Percentiles rank a stretch among this genome's conserved stretches.
phyloP scores from a whole-genome alignment of 2,329 filamentous ascomycete genomes.

The Aspergillus pseudoterreus region DNA sequence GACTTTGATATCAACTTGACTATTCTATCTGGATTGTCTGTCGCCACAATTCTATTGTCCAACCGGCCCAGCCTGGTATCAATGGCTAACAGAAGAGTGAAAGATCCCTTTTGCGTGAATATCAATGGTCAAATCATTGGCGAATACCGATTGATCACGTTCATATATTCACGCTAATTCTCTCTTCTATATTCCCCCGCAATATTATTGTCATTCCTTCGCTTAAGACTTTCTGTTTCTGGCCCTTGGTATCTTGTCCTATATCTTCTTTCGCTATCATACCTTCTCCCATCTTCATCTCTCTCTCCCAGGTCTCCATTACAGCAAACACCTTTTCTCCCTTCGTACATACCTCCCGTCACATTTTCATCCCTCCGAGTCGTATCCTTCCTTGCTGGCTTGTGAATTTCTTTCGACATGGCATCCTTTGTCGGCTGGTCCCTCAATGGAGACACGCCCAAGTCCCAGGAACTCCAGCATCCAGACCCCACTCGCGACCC shows the following conservation, averaged over 20 bases:
- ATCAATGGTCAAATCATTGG: not conserved
- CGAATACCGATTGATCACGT: not conserved
- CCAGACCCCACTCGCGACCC: not conserved
- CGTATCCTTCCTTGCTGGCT: too few species aligned
- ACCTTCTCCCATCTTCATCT: not conserved
- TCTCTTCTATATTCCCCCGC: not conserved
- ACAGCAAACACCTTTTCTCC: not conserved
- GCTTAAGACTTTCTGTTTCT: not conserved
- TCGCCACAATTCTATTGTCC: not conserved
- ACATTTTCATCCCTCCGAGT: not conserved
- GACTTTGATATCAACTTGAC: too few species aligned
- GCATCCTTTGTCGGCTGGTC: too few species aligned
- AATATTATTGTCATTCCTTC: not conserved
- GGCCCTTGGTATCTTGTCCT: not conserved
- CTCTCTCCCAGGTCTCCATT: not conserved
- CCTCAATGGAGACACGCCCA: too few species aligned
- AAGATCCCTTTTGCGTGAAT: not conserved
- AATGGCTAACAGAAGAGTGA: not conserved
- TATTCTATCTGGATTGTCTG: too few species aligned
- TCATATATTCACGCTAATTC: not conserved
- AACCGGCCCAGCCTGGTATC: not conserved
- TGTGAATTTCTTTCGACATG: too few species aligned
- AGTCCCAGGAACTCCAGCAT: not conserved
- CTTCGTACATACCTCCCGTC: not conserved
- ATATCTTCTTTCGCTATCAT: not conserved